phyloP scores from a whole-genome alignment of 2,329 filamentous ascomycete genomes.

The Fonsecaea nubica region DNA sequence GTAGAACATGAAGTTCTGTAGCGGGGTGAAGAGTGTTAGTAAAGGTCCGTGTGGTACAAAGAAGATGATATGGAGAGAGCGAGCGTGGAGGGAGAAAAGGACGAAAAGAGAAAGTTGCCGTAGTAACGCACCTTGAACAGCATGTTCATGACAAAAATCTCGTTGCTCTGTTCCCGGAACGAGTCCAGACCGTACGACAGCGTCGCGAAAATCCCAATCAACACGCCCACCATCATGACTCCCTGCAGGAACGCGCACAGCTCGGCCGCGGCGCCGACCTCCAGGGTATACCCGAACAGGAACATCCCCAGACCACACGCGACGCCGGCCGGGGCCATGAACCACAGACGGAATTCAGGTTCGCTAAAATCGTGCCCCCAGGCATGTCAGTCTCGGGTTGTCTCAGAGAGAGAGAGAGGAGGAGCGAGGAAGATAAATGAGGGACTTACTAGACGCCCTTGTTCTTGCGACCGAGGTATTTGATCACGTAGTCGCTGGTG shows the following conservation, averaged over 20 bases:
- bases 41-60: too few species aligned
- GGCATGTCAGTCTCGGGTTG: not conserved
- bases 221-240: constrained; percentile 42
- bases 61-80: too few species aligned
- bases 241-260: constrained; percentile 44
- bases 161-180: constrained; percentile 41
- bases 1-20: constrained; percentile 44
- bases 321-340: constrained; percentile 37
- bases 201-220: constrained; percentile 41
- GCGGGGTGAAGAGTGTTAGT: not conserved
- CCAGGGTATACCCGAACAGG: constrained; percentile 40
- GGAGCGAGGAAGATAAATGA: constrained; percentile 2
- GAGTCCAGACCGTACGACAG: constrained; percentile 42
- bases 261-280: constrained; percentile 32
- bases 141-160: constrained; percentile 45
- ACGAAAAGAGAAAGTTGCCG: not conserved
- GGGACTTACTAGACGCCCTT: constrained; percentile 46
- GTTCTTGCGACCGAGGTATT: constrained; percentile 52
- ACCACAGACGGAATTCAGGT: constrained; percentile 43
- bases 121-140: constrained; percentile 39
- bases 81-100: not conserved
- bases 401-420: not conserved
- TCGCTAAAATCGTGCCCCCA: constrained; percentile 33
- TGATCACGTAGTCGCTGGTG: constrained; percentile 44
- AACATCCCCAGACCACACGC: constrained; percentile 42